These are phyloP conservation scores for Pyrus pyrifolia DNA, from an alignment of 306 rosid genomes.

Conservation along the genomic window DNA sequence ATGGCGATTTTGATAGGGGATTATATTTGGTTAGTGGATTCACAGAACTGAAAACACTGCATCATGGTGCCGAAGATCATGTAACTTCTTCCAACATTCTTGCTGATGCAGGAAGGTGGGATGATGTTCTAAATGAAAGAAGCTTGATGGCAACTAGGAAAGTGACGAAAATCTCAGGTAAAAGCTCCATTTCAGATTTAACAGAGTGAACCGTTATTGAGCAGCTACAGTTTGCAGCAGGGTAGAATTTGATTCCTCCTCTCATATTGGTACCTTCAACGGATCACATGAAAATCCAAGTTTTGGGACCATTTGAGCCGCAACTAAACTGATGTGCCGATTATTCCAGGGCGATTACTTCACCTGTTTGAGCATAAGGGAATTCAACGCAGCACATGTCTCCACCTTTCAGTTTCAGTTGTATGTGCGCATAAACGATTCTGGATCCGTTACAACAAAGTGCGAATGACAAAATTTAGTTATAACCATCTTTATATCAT, in stretches of 20 bases:
- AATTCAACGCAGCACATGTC: neutral
- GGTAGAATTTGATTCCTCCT: neutral
- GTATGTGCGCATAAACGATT: no score
- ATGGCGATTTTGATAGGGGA: constrained; percentile 6
- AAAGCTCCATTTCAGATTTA: constrained; percentile 2
- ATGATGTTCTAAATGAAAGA: constrained; percentile 5
- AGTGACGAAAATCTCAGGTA: constrained; percentile 3
- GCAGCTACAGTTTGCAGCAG: neutral
- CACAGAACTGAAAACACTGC: neutral
- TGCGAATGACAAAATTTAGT: neutral
- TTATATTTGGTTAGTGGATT: neutral
- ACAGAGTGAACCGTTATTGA: neutral
- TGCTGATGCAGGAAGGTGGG: constrained; percentile 25
- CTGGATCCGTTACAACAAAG: no score
- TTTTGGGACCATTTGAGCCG: no score
- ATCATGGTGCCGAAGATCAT: constrained; percentile 8
- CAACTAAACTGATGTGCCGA: no score
- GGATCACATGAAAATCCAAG: no score
- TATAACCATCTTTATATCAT: neutral
- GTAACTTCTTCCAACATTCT: constrained; percentile 12
- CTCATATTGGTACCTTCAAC: no score
- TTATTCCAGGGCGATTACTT: neutral
- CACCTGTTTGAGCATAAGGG: neutral
- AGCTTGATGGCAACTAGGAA: constrained; percentile 11
- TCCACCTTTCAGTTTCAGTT: no score